Base-by-base conservation (phyloP, 257 asterid genomes). In the Rauvolfia tetraphylla region DNA sequence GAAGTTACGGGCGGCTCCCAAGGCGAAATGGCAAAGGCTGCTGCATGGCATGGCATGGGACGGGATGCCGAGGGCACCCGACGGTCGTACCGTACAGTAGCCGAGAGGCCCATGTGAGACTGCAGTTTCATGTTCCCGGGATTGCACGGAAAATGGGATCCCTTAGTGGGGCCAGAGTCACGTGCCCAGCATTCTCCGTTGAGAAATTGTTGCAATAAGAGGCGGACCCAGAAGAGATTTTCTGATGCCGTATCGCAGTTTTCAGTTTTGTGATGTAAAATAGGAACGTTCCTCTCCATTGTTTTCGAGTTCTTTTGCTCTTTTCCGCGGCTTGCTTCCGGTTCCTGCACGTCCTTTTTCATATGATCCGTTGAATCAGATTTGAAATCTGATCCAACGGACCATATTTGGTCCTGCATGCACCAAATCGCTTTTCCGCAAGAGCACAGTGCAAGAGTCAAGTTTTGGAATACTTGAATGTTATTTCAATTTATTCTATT, bases 211-310 rank as follows among this genome's bases (percentile, higher is more conserved):
- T 1, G 0, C 59, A 3, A n/a, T 22, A 0, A 15, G 58, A n/a
- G 48, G 44, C 17, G 59, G 39, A 77, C 76, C 80, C 75, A 22
- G 34, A 12, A 34, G 36, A 76, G 79, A 76, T 76, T 31, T 71
- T 18, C 31, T 2, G 1, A 0, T 1, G 22, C 31, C 49, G 46
- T 41, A 66, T 65, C 41, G 51, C 74, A 17, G 41, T 17, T 25
- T 71, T 71, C 61, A 71, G 42, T 51, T 49, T 12, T 71, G 22
- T 49, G 22, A 27, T 18, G 51, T 53, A 31, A 17, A 34, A 73
- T 8, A 9, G 36, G 48, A n/a, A 31, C 71, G 17, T 59, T 42
- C 71, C 69, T 36, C 42, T 36, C 70, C 57, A 58, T n/a, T 57
- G 71, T 58, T 74, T 74, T 57, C 27, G 27, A 3, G 68, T 41